Conservation (phyloP, 495 filamentous ascomycete species). For the Endocarpon pusillum region DNA sequence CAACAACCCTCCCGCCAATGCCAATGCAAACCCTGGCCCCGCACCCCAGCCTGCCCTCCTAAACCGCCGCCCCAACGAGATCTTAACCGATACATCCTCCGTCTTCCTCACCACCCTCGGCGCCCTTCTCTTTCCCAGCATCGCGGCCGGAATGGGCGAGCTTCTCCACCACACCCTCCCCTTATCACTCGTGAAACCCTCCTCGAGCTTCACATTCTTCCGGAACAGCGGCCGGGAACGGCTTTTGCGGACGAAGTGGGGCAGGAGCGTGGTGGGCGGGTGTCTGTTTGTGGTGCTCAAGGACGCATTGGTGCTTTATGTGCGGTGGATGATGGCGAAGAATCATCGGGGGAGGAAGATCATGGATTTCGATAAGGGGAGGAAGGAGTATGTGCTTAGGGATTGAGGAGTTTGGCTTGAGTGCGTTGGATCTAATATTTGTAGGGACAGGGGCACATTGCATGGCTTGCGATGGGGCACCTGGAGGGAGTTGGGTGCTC, state of each 20-base stretch:
- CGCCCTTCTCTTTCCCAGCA: conserved; percentile 43
- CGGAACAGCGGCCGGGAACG: conserved; percentile 30
- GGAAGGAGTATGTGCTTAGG: too few species aligned
- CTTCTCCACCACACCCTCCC: conserved; percentile 46
- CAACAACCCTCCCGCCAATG: neutral
- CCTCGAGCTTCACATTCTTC: conserved; percentile 6
- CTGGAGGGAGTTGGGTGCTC: too few species aligned
- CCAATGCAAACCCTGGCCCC: conserved; percentile 8
- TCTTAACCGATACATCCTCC: conserved; percentile 33
- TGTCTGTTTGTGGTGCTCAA: conserved; percentile 65
- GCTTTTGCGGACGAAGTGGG: conserved; percentile 59
- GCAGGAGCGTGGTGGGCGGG: conserved; percentile 61
- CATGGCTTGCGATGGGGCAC: too few species aligned
- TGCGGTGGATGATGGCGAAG: conserved; percentile 54
- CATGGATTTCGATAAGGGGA: too few species aligned
- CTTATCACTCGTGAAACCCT: conserved; percentile 38
- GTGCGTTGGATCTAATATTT: too few species aligned
- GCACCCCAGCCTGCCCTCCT: conserved; percentile 12
- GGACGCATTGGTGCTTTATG: conserved; percentile 58
- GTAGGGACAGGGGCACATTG: too few species aligned
- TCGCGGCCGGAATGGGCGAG: conserved; percentile 50
- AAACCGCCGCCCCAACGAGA: conserved; percentile 24
- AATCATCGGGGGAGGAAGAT: conserved; percentile 49
- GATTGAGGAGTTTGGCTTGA: too few species aligned
- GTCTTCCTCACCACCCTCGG: conserved; percentile 41